A percentile compares a stretch with the other conserved stretches of the same genome.
Evolutionary conservation across 192 early-diverging fungal species (phyloP).

Genomic region (Endogone sp.): DNA sequence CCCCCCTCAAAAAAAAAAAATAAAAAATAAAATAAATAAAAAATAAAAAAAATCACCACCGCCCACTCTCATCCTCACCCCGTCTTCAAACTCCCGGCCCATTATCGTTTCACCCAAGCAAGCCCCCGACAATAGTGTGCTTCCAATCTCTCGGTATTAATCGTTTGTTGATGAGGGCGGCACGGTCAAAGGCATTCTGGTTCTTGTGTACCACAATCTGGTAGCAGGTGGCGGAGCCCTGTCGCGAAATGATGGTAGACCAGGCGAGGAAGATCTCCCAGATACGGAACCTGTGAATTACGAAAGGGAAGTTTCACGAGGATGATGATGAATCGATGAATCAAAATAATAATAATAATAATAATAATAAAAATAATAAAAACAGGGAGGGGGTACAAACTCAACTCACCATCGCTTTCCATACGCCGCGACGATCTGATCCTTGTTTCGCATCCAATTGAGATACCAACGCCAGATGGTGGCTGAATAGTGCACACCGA

Average conservation of each 20-base stretch:
- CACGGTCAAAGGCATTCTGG: constrained; percentile 90
- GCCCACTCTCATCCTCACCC: too few species aligned
- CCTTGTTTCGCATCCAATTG: constrained; percentile 97
- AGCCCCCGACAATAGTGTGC: too few species aligned
- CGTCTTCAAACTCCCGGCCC: too few species aligned
- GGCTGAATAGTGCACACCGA: constrained; percentile 97
- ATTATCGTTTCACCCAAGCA: too few species aligned
- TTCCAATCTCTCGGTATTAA: constrained; percentile 29
- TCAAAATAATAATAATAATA: constrained; percentile 1
- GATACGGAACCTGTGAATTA: constrained; percentile 50
- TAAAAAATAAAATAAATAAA: too few species aligned
- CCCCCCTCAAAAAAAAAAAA: too few species aligned
- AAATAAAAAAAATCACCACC: too few species aligned
- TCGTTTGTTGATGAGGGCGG: constrained; percentile 50
- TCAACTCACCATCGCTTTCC: constrained; percentile 75
- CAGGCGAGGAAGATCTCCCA: constrained; percentile 99
- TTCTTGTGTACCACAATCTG: constrained; percentile 98
- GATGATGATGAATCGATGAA: neutral
- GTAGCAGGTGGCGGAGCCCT: constrained; percentile 96
- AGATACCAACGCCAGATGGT: constrained; percentile 95
- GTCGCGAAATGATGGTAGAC: constrained; percentile 92
- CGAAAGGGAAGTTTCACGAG: too few species aligned
- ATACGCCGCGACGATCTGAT: constrained; percentile 75
- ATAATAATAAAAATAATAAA: constrained; percentile 1
- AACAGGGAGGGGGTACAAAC: neutral